A percentile compares a stretch with the other conserved stretches of the same genome.
Evolutionary conservation across 179 eudicot genomes (phyloP).

Genomic region (Beta lomatogona): DNA sequence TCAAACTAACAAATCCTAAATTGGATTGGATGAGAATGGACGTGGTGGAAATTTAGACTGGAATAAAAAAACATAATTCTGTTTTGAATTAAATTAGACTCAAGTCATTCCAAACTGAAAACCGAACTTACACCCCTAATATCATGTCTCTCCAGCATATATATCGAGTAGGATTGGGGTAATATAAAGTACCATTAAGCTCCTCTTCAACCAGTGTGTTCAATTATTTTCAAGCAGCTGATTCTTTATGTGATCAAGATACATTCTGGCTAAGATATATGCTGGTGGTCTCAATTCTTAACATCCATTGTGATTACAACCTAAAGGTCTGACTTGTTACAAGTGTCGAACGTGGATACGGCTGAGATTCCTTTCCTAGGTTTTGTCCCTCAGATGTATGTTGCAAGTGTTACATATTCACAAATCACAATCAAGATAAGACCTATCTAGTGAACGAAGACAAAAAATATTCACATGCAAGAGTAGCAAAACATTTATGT

Average conservation of each 20-base stretch:
- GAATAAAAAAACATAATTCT: no score
- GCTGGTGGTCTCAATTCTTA: not conserved
- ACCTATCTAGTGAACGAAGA: slow-evolving; percentile 12
- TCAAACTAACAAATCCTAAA: no score
- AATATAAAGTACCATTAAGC: not conserved
- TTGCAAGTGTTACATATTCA: not conserved
- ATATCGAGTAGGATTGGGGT: not conserved
- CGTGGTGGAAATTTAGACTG: no score
- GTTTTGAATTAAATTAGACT: no score
- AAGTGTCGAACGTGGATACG: not conserved
- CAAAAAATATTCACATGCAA: slow-evolving; percentile 32
- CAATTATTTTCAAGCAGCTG: not conserved
- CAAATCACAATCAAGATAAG: no score
- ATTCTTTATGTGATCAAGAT: slow-evolving; percentile 1
- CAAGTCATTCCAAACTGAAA: no score
- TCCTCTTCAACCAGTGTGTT: not conserved
- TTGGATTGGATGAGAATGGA: no score
- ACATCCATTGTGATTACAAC: not conserved
- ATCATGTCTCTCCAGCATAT: not conserved
- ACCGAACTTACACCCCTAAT: no score
- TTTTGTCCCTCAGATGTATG: no score
- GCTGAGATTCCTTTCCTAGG: not conserved
- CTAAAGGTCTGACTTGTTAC: not conserved
- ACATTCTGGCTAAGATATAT: not conserved
- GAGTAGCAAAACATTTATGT: slow-evolving; percentile 4